Base-by-base conservation (phyloP, 2,329 filamentous ascomycete genomes). In the Cladosporium sphaerospermum region DNA sequence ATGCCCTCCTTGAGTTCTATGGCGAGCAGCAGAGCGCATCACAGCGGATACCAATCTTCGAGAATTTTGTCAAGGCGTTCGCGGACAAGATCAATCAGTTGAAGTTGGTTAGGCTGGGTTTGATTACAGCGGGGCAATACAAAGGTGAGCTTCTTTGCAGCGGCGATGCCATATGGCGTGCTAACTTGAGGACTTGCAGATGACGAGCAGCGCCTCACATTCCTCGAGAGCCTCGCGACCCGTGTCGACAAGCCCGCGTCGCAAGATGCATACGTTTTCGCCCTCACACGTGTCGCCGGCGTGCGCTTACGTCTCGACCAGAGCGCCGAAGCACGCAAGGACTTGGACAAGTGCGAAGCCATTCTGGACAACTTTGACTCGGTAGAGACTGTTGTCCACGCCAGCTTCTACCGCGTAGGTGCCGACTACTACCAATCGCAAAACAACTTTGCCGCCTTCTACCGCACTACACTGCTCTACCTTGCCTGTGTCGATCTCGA, bases 41-140 rank as follows among this genome's bases (percentile, higher is more conserved):
- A 54, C 89, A 95, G 75, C 86, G 92, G 67, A 81, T 99, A 75
- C 78, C 84, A 56, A 86, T 99, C 72, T 99, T 93, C 79, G 89
- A 93, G 75, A 84, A 84, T 64, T 99, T 99, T 77, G 87, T 99
- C 72, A 82, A 92, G 71, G 93, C 87, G 72, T 99, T 99, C 69
- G 89, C 91, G 61, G 91, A 96, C 70, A 96, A 95, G 80, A 96
- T 99, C 79, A 99, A 97, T 75, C 92, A 97, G 77, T 79, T 99
- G 59, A 96, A 96, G 80, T 85, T 97, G 62, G 93, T 99, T 61
- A 86, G 88, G 61, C 77, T 99, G 61, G 93, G 90, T 13, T 75
- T 97, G 68, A 88, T 87, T 73, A 88, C 93, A 43, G 89, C 90
- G 50, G 83, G 85, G 65, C 85, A 95, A 75, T 95, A 88, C 72